Evolutionary conservation across 257 asterid genomes (phyloP).

Genomic region (Lantana camara): DNA sequence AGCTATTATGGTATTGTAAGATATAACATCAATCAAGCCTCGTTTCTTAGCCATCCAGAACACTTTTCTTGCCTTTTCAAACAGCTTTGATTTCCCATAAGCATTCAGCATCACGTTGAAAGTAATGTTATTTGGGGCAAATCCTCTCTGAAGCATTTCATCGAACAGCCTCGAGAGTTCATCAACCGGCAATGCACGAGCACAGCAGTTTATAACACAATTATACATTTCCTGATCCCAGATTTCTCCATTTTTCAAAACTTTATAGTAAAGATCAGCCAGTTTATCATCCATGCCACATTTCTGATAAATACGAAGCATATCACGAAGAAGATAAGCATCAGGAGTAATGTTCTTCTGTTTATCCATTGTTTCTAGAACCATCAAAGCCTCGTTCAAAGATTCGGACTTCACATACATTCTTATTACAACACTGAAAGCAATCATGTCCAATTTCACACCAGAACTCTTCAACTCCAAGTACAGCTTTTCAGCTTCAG

Average conservation of each 20-base stretch:
- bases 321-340: slow-evolving; percentile 86
- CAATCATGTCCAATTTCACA: slow-evolving; percentile 67
- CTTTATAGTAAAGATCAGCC: slow-evolving; percentile 62
- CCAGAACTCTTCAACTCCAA: slow-evolving; percentile 50
- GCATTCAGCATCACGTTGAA: slow-evolving; percentile 80
- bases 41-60: slow-evolving; percentile 71
- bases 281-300: slow-evolving; percentile 62
- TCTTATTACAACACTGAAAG: slow-evolving; percentile 69
- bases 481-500: slow-evolving; percentile 71
- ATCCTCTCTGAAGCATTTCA: slow-evolving; percentile 80
- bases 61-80: slow-evolving; percentile 65
- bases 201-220: slow-evolving; percentile 87
- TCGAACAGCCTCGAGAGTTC: slow-evolving; percentile 84
- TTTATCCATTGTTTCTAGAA: slow-evolving; percentile 59
- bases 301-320: slow-evolving; percentile 73
- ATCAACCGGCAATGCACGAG: slow-evolving; percentile 83
- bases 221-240: slow-evolving; percentile 97
- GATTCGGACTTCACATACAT: slow-evolving; percentile 78
- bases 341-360: slow-evolving; percentile 72
- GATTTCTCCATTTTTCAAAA: slow-evolving; percentile 52
- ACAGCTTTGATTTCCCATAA: slow-evolving; percentile 76
- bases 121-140: slow-evolving; percentile 62
- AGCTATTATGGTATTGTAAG: slow-evolving; percentile 87
- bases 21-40: slow-evolving; percentile 66
- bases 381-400: slow-evolving; percentile 60